Evolutionary conservation across 305 asterid species (phyloP).

Genomic region (Plantago lanceolata): DNA sequence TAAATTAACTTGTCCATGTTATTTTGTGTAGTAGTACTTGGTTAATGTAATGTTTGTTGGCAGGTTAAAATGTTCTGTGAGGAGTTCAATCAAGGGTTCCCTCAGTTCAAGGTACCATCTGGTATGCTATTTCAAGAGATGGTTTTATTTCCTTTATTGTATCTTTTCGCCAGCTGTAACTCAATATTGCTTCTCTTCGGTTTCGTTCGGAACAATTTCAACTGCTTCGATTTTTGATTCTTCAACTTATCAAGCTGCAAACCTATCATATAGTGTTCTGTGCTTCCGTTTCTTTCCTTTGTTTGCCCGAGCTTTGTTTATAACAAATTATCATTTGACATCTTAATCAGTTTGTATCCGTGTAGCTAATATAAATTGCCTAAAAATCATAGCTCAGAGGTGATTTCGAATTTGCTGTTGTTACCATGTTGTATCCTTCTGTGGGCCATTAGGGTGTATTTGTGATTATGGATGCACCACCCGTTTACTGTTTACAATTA

Average conservation of each 20-base stretch:
- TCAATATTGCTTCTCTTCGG: slow-evolving; percentile 15
- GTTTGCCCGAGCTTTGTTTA: not conserved
- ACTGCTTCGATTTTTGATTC: not conserved
- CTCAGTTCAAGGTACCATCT: slow-evolving; percentile 72
- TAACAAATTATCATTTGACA: not conserved
- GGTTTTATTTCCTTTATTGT: slow-evolving; percentile 15
- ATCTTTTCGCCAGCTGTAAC: slow-evolving; percentile 5
- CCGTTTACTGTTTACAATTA: slow-evolving; percentile 20
- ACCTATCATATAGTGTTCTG: slow-evolving; percentile 15
- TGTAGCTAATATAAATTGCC: slow-evolving; percentile 11
- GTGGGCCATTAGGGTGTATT: not conserved
- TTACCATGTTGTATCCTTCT: slow-evolving; percentile 3
- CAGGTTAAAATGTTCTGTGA: slow-evolving; percentile 63
- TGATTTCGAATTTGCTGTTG: slow-evolving; percentile 8
- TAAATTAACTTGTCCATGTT: no score
- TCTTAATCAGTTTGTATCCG: slow-evolving; percentile 11
- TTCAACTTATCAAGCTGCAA: not conserved
- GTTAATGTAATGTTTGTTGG: slow-evolving; percentile 26
- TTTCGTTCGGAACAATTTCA: not conserved
- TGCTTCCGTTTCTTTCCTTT: slow-evolving; percentile 7
- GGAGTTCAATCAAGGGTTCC: slow-evolving; percentile 62
- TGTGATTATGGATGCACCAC: slow-evolving; percentile 13
- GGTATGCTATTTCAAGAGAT: slow-evolving; percentile 57
- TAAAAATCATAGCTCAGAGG: slow-evolving; percentile 10
- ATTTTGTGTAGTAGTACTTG: no score